Conservation (phyloP, 2,329 filamentous ascomycete genomes). For the Aspergillus aculeatus region DNA sequence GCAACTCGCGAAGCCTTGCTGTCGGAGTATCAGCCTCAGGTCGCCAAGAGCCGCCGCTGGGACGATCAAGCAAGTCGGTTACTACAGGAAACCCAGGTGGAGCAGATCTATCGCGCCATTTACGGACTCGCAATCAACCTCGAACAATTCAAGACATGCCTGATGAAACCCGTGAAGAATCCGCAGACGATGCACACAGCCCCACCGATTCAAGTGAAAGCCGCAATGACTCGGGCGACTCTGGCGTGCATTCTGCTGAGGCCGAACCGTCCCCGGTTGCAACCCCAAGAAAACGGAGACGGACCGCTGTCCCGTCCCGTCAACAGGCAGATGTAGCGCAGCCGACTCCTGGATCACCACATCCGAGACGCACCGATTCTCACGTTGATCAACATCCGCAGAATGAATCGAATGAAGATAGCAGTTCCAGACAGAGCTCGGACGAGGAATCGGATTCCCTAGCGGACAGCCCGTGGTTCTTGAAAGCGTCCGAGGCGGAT, state of each 20-base stretch:
- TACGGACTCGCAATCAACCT: too few relatives aligned
- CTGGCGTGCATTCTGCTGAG: neutral
- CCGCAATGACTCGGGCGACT: neutral
- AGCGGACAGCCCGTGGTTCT: slow-evolving; percentile 14
- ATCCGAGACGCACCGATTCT: neutral
- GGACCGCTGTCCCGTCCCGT: neutral
- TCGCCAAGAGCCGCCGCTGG: neutral
- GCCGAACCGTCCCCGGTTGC: neutral
- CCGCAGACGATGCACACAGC: neutral
- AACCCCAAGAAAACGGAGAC: neutral
- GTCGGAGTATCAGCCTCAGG: neutral
- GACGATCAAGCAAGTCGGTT: neutral
- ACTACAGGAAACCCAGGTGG: neutral
- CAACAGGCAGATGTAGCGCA: neutral
- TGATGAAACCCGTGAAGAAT: neutral
- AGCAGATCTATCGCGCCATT: neutral
- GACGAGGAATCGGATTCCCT: neutral
- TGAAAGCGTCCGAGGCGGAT: slow-evolving; percentile 19
- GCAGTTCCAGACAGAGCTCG: neutral
- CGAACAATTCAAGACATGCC: neutral
- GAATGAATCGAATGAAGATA: neutral
- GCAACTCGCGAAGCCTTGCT: neutral
- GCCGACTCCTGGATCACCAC: neutral
- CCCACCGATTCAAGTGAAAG: neutral
- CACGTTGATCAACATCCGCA: neutral